These are phyloP conservation scores for Aspergillus pseudoviridinutans DNA, from an alignment of 2,329 filamentous ascomycete genomes.

Conservation along the genomic window DNA sequence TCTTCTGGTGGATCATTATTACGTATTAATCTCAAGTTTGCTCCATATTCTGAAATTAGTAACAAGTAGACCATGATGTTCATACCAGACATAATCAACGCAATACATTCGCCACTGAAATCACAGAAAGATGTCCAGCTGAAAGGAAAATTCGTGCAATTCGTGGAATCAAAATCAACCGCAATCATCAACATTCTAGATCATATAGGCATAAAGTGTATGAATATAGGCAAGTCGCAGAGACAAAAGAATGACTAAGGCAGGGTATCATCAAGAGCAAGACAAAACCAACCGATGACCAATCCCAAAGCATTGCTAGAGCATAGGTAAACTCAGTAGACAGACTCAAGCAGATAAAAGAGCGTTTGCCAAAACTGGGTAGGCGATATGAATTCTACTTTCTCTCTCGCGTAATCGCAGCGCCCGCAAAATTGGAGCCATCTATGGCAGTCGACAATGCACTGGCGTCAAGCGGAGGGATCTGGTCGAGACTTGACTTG, in stretches of 20 bases:
- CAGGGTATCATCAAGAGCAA: not conserved
- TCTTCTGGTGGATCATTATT: not conserved
- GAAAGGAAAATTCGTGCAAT: not conserved
- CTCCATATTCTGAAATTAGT: not conserved
- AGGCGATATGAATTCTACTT: slow-evolving; percentile 9
- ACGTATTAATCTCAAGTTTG: not conserved
- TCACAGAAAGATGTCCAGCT: not conserved
- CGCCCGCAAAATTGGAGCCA: slow-evolving; percentile 6
- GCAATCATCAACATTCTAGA: not conserved
- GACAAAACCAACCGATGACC: not conserved
- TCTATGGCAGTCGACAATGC: slow-evolving; percentile 24
- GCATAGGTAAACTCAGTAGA: slow-evolving; percentile 5
- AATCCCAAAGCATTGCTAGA: not conserved
- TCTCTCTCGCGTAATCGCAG: slow-evolving; percentile 22
- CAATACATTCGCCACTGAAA: not conserved
- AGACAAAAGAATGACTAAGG: not conserved
- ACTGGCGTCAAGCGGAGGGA: slow-evolving; percentile 34
- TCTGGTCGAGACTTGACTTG: slow-evolving; percentile 29
- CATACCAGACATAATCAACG: not conserved
- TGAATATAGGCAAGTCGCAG: not conserved
- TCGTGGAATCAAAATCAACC: not conserved
- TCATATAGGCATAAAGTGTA: not conserved
- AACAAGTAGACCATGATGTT: not conserved
- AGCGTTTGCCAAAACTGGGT: not conserved
- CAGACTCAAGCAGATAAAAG: not conserved